phyloP scores from a whole-genome alignment of 768 basidiomycete species.

The Mycena kentingensis region DNA sequence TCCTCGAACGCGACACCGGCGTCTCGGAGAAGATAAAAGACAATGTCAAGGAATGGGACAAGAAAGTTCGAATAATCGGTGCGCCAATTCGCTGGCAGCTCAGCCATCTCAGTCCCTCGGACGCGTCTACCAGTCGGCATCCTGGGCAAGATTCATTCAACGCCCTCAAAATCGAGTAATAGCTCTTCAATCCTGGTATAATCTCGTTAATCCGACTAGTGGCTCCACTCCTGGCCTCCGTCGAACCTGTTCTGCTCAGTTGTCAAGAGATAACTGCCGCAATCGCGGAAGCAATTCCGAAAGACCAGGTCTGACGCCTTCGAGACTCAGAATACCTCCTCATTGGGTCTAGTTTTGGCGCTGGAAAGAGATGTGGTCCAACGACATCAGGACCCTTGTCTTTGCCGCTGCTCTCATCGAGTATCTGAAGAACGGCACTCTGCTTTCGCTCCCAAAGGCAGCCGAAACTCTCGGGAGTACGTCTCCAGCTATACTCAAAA shows the following conservation, averaged over 20 bases:
- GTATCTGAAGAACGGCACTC: conserved; percentile 59
- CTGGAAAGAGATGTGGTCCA: conserved; percentile 84
- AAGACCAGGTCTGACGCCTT: no score
- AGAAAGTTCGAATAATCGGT: conserved; percentile 64
- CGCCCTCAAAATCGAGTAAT: conserved; percentile 60
- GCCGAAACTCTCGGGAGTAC: conserved; percentile 67
- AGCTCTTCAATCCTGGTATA: conserved; percentile 11
- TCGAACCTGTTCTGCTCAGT: conserved; percentile 55
- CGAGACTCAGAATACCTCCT: no score
- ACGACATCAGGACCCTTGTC: conserved; percentile 64
- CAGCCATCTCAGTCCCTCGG: neutral
- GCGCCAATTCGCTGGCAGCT: neutral
- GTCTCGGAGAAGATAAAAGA: conserved; percentile 82
- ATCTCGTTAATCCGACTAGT: conserved; percentile 43
- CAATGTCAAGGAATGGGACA: conserved; percentile 73
- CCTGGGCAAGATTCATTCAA: conserved; percentile 80
- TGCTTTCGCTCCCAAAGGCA: conserved; percentile 57
- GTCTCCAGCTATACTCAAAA: conserved; percentile 26
- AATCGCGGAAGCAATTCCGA: conserved; percentile 63
- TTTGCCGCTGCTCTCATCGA: conserved; percentile 67
- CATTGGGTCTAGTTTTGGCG: no score
- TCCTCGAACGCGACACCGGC: conserved; percentile 65
- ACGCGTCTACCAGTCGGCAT: conserved; percentile 46
- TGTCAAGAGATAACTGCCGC: conserved; percentile 53
- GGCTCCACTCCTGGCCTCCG: conserved; percentile 55